These are phyloP conservation scores for Ascomycota sp. DNA, from an alignment of 2,329 filamentous ascomycete genomes.

Conservation along the genomic window DNA sequence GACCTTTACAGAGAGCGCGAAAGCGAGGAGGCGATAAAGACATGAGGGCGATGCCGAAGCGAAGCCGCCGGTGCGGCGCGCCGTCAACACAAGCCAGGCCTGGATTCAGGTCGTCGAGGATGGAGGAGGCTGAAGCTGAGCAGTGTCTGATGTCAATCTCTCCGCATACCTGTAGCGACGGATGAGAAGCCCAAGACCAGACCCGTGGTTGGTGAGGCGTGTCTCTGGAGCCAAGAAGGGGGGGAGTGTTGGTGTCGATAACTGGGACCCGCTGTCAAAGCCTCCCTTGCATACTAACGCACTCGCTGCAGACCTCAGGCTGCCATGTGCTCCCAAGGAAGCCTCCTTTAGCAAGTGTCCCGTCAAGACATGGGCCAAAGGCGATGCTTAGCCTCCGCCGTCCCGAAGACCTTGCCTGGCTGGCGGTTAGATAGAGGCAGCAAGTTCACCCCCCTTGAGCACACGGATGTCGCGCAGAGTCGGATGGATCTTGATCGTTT, in stretches of 20 bases:
- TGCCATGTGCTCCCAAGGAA: constrained; percentile 16
- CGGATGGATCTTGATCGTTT: constrained; percentile 15
- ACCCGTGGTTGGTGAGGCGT: no score
- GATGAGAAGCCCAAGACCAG: no score
- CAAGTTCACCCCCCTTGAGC: constrained; percentile 1
- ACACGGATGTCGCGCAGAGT: no score
- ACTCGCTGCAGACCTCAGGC: constrained; percentile 14
- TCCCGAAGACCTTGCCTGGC: background rate
- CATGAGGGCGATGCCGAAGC: background rate
- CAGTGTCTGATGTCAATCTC: constrained; percentile 20
- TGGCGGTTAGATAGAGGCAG: background rate
- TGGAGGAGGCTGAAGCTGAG: constrained; percentile 6
- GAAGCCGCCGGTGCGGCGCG: background rate
- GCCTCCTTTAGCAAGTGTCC: constrained; percentile 11
- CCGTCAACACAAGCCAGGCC: background rate
- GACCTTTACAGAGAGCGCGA: no score
- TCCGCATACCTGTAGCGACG: constrained; percentile 15
- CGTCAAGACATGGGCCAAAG: background rate
- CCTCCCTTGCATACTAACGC: constrained; percentile 17
- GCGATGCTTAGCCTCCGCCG: no score
- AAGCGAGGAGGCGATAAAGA: no score
- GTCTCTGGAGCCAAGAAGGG: constrained; percentile 1
- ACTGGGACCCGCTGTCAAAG: background rate
- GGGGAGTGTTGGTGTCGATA: constrained; percentile 8
- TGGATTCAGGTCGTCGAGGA: constrained; percentile 4